Evolutionary conservation across 2,329 filamentous ascomycete species (phyloP), one percentile per base, ranked within the genome.

Genomic region (Myotisia sp.): DNA sequence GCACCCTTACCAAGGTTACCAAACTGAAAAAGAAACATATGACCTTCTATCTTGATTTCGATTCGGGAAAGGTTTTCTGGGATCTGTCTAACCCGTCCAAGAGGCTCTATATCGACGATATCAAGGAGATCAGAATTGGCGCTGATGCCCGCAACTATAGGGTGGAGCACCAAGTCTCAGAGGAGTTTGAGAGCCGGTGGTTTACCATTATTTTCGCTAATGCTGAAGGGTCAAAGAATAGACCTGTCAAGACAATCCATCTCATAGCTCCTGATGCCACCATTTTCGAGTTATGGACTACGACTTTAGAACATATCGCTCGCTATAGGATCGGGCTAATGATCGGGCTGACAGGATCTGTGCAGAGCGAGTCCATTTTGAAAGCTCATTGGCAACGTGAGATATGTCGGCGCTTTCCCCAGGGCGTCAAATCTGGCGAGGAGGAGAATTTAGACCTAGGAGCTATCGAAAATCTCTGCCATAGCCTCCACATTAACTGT

Each of bases 81-180:
- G 81, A 92, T 55, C 71, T 75, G 29, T 73, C 70, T 6, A 76
- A 82, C 22, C 76, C 80, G 1, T 72, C 75, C 16, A 95, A 94
- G 54, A 76, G 74, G 34, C 79, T 98, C 43, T 92, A 92, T 55
- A 82, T 98, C 42, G 90, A 98, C 49, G 85, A 95, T 53, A 87
- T 98, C 48, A 79, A 82, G 49, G 85, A 93, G 50, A 85, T 95
- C 30, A 76, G 86, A 42, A 74, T 77, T 21, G 85, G 83, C 12
- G 71, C 71, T 8, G 83, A 95, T 52, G 83, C 87, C 12, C 75
- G 81, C 37, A 87, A 92, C 52, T 92, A 93, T 53, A 79, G 83
- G 26, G 76, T 87, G 47, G 86, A 94, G 54, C 82, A 80, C 50
- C 73, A 75, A 24, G 63, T 90, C 14, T 62, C 76, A 1, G 70